Base-by-base conservation (phyloP, 202 grass and related monocot species). In the Musa balbisiana region DNA sequence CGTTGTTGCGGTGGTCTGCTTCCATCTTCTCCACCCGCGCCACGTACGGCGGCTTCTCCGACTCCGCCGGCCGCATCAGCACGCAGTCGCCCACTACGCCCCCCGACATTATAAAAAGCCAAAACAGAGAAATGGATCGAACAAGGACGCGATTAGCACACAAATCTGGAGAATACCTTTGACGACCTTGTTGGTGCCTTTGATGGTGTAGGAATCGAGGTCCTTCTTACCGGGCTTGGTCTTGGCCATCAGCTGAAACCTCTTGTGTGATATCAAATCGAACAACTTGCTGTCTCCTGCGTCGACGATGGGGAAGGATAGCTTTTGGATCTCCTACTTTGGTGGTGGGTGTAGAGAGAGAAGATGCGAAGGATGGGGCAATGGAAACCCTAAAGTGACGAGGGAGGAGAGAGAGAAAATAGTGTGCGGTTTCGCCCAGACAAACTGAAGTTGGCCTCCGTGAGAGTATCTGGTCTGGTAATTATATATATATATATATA, bases 181-280 rank as follows among this genome's bases (percentile, higher is more conserved):
- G 56, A 60, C 56, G 56, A 60, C 16, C 56, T 60, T 60, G 56
- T 60, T 60, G 56, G 56, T 60, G 56, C 56, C 56, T 17, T 60
- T 60, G 56, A 60, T 60, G 56, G 56, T 60, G 56, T 60, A 60
- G 17, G 56, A 60, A 60, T 60, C 56, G 56, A 60, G 56, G 56
- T 60, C 56, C 56, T 60, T 60, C 56, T 60, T 60, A 8, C 56
- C 56, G 17, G 56, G 56, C 15, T 60, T 60, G 14, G 56, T 60
- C 56, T 60, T 60, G 19, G 56, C 56, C 56, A 60, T 60, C 14
- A 60, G 56, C 56, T 60, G 3, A 20, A 43, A 43, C 33, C 33
- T 43, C 33, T 43, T 8, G 33, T 0, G 33, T 43, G 33, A 43
- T 43, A 43, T 43, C 33, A 43, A 43, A 43, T 43, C 33, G 33